These are phyloP conservation scores for Trichothecium roseum DNA, from an alignment of 2,329 filamentous ascomycete genomes.

Conservation along the genomic window DNA sequence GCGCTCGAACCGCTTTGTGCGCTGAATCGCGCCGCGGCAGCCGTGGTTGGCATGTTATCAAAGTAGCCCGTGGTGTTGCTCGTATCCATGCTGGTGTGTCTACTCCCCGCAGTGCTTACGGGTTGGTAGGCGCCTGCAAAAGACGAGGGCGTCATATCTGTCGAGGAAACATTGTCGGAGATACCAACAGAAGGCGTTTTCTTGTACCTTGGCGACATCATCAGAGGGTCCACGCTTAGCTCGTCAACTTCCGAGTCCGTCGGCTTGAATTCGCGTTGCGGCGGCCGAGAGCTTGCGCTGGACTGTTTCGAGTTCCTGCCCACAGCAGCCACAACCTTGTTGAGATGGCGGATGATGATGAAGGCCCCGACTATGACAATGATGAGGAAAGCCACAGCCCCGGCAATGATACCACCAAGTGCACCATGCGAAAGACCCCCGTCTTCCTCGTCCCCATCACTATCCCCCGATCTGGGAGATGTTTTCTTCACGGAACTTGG, in stretches of 20 bases:
- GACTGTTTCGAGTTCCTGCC: constrained; percentile 24
- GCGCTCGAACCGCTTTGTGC: constrained; percentile 7
- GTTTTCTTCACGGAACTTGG: constrained; percentile 33
- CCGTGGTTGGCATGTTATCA: constrained; percentile 9
- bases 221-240: constrained; percentile 29
- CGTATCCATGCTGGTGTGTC: constrained; percentile 18
- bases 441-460: constrained; percentile 14
- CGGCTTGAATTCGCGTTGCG: constrained; percentile 25
- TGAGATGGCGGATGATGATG: constrained; percentile 40
- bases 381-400: constrained; percentile 35
- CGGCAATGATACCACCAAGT: constrained; percentile 44
- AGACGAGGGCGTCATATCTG: constrained; percentile 13
- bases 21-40: constrained; percentile 11
- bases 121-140: constrained; percentile 13
- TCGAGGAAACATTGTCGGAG: constrained; percentile 15
- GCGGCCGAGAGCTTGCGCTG: constrained; percentile 15
- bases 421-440: constrained; percentile 26
- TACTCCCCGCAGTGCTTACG: constrained; percentile 13
- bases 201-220: constrained; percentile 14
- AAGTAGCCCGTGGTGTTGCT: constrained; percentile 18
- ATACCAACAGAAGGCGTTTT: constrained; percentile 5
- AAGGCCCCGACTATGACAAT: constrained; percentile 34
- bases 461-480: constrained; percentile 16
- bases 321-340: constrained; percentile 29
- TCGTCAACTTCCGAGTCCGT: constrained; percentile 33